phyloP scores from a whole-genome alignment of 495 filamentous ascomycete genomes.

The Tuber calosporum region DNA sequence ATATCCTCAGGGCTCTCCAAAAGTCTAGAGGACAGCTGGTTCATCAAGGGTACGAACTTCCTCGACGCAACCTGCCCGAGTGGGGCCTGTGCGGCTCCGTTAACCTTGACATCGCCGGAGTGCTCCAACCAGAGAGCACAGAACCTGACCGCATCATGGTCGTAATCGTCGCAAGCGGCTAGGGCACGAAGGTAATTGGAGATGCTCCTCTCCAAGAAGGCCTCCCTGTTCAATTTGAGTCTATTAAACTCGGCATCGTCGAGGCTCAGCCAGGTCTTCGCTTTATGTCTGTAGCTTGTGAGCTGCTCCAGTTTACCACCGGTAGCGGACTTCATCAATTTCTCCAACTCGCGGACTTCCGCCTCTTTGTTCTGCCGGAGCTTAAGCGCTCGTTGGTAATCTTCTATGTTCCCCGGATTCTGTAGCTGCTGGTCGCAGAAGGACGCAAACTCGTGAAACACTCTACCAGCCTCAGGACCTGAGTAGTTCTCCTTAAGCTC shows the following conservation, averaged over 20 bases:
- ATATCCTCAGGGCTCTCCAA: constrained; percentile 54
- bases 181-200: constrained; percentile 89
- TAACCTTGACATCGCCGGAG: constrained; percentile 61
- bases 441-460: constrained; percentile 86
- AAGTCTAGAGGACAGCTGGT: constrained; percentile 85
- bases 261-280: constrained; percentile 81
- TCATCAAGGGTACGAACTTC: constrained; percentile 91
- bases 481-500: constrained; percentile 60
- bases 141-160: constrained; percentile 88
- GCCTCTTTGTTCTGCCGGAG: constrained; percentile 71
- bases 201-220: constrained; percentile 77
- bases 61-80: constrained; percentile 69
- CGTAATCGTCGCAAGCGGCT: constrained; percentile 72
- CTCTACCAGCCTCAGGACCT: constrained; percentile 68
- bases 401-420: constrained; percentile 73
- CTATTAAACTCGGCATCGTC: constrained; percentile 81
- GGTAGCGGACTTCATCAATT: constrained; percentile 49
- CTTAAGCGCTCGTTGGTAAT: constrained; percentile 71
- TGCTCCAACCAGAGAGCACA: constrained; percentile 90
- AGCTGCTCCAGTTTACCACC: constrained; percentile 49
- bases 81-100: constrained; percentile 63
- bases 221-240: constrained; percentile 62
- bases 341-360: constrained; percentile 62
- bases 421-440: constrained; percentile 93
- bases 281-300: constrained; percentile 48